Evolutionary conservation across 148 eudicot genomes (phyloP), one percentile per base, ranked within the genome.

Genomic region (Persicaria tinctoria): DNA sequence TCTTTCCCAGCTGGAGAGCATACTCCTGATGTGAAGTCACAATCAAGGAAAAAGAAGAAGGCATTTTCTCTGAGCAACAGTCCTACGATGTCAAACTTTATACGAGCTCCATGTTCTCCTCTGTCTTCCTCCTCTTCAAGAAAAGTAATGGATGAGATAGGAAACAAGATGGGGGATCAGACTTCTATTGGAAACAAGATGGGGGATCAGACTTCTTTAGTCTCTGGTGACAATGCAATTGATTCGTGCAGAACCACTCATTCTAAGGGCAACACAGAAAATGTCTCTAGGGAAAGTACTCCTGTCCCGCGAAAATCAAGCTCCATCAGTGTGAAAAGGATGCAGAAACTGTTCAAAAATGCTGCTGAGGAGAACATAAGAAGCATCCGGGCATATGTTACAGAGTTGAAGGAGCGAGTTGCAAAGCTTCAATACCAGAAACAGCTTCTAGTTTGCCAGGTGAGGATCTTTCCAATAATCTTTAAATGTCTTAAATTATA

Each of bases 351-450:
- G 89, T 95, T 95, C 70, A 90, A 92, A 85, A 88, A 81, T 76
- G 97, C 97, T 50, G 87, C 93, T 17, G 99, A 96, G 80, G 99
- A 92, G 78, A 92, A 86, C 76, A 89, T 92, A 13, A 85, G 87
- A 68, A 90, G 87, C 80, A 96, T 96, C 62, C 89, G 88, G 81
- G 81, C 91, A 57, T 92, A 92, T 79, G 97, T 96, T 63, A 92
- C 90, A 27, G 97, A 92, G 78, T 83, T 96, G 66, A 92, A 90
- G 85, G 99, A 92, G 81, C 79, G 97, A 66, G 99, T 96, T 20
- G 94, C 97, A 50, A 92, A 96, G 85, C 91, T 96, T 82, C 99
- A 96, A 79, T 96, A 92, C 82, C 99, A 96, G 75, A 96, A 96
- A 77, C 94, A 92, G 78, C 94, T 92, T 76, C 90, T 96, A 12